Evolutionary conservation across 257 asterid genomes (phyloP), one percentile per base, ranked within the genome.

Genomic region (Nicotiana benthamiana): DNA sequence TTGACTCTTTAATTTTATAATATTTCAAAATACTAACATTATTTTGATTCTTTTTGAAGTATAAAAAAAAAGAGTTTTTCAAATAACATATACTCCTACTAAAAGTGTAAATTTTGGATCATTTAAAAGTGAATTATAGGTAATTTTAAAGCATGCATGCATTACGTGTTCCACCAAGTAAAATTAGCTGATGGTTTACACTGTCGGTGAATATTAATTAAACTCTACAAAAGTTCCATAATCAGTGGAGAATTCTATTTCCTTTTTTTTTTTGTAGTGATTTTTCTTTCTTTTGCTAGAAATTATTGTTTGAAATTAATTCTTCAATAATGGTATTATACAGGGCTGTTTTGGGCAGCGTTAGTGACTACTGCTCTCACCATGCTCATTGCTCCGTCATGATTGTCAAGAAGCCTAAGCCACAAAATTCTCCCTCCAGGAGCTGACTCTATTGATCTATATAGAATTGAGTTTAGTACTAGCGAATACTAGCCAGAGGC

Each of bases 281-380:
- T 1, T 4, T 52, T 68, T 26, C 16, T 22, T 32, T 2, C 20
- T 11, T 4, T 51, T 77, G 60, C 2, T 24, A 12, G 2, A 48
- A 24, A 48, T 74, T 74, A 9, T 74, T 74, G 24, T 3, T 48
- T 48, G 16, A 24, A 74, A 22, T 72, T 15, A 22, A 15, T 48
- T 74, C 22, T 74, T 24, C 10, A 15, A 48, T 48, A 7, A 48
- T 48, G 24, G 3, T 48, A 48, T 1, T 43, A 40, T 20, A 4
- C 86, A 86, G 90, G 89, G 86, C 88, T 10, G 75, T 90, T 70
- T 54, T 88, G 43, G 93, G 91, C 28, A 90, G 93, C 75, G 93
- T 90, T 8, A 90, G 93, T 83, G 90, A 90, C 20, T 84, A 86
- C 63, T 90, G 93, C 77, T 88, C 91, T 32, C 88, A 90, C 87